These are phyloP conservation scores for Bauhinia variegata DNA, from an alignment of 306 rosid species.

Conservation along the genomic window DNA sequence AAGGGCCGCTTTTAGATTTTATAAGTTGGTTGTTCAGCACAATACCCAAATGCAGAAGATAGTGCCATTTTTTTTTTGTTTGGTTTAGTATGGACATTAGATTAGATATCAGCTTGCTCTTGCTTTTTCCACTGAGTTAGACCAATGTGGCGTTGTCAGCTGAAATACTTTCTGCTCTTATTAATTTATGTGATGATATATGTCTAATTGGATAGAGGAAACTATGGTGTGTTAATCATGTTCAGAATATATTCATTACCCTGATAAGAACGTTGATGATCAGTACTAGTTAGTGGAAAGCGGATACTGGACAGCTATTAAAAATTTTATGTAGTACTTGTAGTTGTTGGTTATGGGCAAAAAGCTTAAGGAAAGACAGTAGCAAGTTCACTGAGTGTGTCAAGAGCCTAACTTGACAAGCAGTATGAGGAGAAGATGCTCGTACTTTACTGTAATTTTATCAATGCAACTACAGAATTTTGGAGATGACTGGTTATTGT, in stretches of 20 bases:
- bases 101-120: slow-evolving; percentile 10
- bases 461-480: background rate
- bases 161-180: background rate
- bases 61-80: slow-evolving; percentile 1
- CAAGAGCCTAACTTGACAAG: background rate
- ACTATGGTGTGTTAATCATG: slow-evolving; percentile 13
- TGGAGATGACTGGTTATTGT: background rate
- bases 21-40: background rate
- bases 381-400: background rate
- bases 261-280: slow-evolving; percentile 8
- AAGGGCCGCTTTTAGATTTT: background rate
- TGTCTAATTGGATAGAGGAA: slow-evolving; percentile 10
- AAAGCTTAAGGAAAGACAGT: background rate
- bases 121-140: background rate
- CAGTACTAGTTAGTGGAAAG: slow-evolving; percentile 14
- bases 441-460: background rate
- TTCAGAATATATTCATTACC: background rate
- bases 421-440: background rate
- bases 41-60: slow-evolving; percentile 6
- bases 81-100: slow-evolving; percentile 3
- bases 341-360: background rate
- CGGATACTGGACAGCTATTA: background rate
- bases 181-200: slow-evolving; percentile 4
- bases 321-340: background rate
- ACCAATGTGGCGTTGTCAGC: background rate